phyloP scores from a whole-genome alignment of 352 stramenopile genomes.

The Pythium grandisporangium region DNA sequence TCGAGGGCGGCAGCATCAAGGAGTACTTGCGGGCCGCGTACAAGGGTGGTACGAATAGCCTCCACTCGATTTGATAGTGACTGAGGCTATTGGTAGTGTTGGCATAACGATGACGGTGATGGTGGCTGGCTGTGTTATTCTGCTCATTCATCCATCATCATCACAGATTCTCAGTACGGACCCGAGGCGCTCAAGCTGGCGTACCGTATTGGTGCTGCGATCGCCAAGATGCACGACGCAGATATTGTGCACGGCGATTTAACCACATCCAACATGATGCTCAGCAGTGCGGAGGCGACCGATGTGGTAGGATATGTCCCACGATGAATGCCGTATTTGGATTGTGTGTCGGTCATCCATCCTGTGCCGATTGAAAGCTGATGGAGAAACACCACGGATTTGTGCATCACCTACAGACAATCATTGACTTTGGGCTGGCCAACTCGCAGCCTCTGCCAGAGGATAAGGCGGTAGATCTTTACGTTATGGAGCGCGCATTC shows the following conservation, averaged over 20 bases:
- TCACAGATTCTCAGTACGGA: conserved; percentile 39
- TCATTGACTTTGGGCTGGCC: conserved; percentile 83
- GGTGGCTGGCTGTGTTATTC: not conserved
- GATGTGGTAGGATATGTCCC: conserved; percentile 35
- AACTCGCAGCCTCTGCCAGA: conserved; percentile 80
- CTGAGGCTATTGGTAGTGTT: too few species aligned
- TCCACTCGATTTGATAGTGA: too few species aligned
- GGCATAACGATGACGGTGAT: too few species aligned
- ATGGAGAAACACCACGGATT: too few species aligned
- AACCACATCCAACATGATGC: conserved; percentile 93
- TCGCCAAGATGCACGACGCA: conserved; percentile 89
- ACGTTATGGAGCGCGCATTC: conserved; percentile 91
- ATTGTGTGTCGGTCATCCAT: conserved; percentile 1
- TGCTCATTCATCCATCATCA: not conserved
- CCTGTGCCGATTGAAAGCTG: too few species aligned
- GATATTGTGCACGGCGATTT: conserved; percentile 91
- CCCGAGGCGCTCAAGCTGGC: conserved; percentile 50
- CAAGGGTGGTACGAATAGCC: conserved; percentile 34
- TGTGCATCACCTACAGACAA: conserved; percentile 54
- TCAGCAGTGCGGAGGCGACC: conserved; percentile 49
- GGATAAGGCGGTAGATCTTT: conserved; percentile 90
- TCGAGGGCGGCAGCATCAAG: conserved; percentile 62
- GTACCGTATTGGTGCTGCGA: conserved; percentile 78
- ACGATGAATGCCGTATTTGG: not conserved
- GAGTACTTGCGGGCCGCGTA: conserved; percentile 50